A percentile compares a stretch with the other conserved stretches of the same genome.
These are phyloP conservation scores for Echium plantagineum DNA, from an alignment of 257 asterid species.

Conservation along the genomic window DNA sequence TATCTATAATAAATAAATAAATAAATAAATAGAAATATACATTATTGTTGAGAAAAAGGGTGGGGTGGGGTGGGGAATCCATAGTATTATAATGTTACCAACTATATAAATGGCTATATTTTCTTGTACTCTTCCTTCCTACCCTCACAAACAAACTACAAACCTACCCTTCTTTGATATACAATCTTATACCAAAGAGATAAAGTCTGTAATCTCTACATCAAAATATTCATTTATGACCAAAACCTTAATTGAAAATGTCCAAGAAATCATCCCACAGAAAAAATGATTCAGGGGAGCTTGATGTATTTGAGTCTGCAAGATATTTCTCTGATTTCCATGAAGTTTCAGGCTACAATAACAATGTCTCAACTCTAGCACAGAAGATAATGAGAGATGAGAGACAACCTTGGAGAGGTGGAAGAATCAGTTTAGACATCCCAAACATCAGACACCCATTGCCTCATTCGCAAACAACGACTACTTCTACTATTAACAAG, in stretches of 20 bases:
- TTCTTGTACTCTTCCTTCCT: neutral
- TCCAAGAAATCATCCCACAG: slow-evolving; percentile 32
- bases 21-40: no score
- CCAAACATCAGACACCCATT: slow-evolving; percentile 24
- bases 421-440: slow-evolving; percentile 59
- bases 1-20: no score
- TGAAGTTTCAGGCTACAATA: slow-evolving; percentile 21
- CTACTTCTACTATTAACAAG: no score
- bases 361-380: slow-evolving; percentile 1
- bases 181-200: neutral
- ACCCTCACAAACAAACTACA: neutral
- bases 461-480: slow-evolving; percentile 8
- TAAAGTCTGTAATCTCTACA: neutral
- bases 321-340: slow-evolving; percentile 51
- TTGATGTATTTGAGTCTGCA: slow-evolving; percentile 80
- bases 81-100: neutral
- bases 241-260: slow-evolving; percentile 20
- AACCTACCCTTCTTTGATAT: neutral
- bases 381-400: slow-evolving; percentile 15
- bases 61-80: neutral
- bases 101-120: neutral
- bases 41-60: neutral
- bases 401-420: slow-evolving; percentile 16
- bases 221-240: neutral
- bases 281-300: slow-evolving; percentile 58